phyloP scores from a whole-genome alignment of 2,329 filamentous ascomycete genomes.

The Davidsoniella neocaledoniae region DNA sequence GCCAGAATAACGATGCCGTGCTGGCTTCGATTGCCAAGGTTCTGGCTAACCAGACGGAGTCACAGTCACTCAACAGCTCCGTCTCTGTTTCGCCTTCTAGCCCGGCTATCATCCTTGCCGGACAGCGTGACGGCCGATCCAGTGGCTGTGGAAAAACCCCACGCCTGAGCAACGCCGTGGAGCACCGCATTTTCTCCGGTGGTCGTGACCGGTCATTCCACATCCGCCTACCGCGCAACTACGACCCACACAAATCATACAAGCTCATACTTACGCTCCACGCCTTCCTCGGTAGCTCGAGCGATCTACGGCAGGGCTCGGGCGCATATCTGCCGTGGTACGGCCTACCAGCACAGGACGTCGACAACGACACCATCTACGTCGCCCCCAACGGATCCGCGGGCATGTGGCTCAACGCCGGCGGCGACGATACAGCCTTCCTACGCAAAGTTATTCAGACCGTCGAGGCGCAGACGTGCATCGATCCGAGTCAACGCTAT shows the following conservation, averaged over 20 bases:
- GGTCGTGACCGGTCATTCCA: conserved; percentile 16
- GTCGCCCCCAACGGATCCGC: conserved; percentile 25
- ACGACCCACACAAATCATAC: conserved; percentile 23
- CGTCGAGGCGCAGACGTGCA: conserved; percentile 24
- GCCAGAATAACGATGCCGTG: too few relatives aligned
- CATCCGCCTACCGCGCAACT: conserved; percentile 23
- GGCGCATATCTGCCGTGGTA: conserved; percentile 21
- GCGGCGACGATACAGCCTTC: conserved; percentile 25
- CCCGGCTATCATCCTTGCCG: too few relatives aligned
- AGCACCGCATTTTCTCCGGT: too few relatives aligned
- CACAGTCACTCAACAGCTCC: too few relatives aligned
- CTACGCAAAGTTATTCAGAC: conserved; percentile 23
- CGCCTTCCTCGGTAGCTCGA: conserved; percentile 22
- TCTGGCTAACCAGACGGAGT: too few relatives aligned
- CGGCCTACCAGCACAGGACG: conserved; percentile 21
- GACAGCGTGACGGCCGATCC: too few relatives aligned
- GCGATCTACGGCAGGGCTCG: conserved; percentile 20
- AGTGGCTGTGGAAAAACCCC: too few relatives aligned
- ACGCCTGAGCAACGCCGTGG: too few relatives aligned
- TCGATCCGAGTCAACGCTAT: conserved; percentile 26
- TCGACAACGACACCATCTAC: conserved; percentile 22
- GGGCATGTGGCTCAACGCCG: conserved; percentile 25
- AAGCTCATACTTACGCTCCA: conserved; percentile 27
- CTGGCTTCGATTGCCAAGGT: too few relatives aligned
- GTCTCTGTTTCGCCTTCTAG: too few relatives aligned